Conservation (phyloP, 2,329 filamentous ascomycete species). For the Nemania diffusa region DNA sequence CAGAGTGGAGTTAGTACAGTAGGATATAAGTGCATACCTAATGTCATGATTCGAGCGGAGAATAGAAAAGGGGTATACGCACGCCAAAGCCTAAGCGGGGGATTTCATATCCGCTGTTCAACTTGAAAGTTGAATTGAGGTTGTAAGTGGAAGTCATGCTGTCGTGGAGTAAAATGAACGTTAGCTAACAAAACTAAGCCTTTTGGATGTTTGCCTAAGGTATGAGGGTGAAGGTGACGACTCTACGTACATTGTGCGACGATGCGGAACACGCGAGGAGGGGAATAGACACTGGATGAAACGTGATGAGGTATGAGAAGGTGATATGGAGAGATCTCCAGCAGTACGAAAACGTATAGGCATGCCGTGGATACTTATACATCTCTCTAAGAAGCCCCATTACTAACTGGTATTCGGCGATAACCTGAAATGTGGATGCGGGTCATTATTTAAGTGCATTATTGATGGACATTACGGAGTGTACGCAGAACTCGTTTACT, state of each 20-base stretch:
- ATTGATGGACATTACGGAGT: too few species aligned
- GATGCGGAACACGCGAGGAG: not conserved
- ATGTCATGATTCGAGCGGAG: too few species aligned
- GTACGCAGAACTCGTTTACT: too few species aligned
- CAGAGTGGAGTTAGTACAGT: constrained; percentile 10
- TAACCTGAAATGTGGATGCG: constrained; percentile 1
- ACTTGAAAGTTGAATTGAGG: constrained; percentile 61
- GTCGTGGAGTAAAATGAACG: not conserved
- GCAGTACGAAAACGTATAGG: not conserved
- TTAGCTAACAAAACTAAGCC: not conserved
- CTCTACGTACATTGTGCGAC: not conserved
- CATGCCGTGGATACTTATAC: not conserved
- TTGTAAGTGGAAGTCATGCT: constrained; percentile 58
- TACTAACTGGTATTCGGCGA: constrained; percentile 2
- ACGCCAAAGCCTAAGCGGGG: constrained; percentile 66
- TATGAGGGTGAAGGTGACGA: not conserved
- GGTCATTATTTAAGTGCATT: not conserved
- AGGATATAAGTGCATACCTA: not conserved
- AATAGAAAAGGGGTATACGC: constrained; percentile 43
- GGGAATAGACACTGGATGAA: not conserved
- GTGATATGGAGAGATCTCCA: not conserved
- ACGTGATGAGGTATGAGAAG: not conserved
- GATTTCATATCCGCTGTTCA: constrained; percentile 65
- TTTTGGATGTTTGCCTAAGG: not conserved
- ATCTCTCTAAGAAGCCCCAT: not conserved